These are phyloP conservation scores for Fusarium nygamai DNA, from an alignment of 2,329 filamentous ascomycete species.

Conservation along the genomic window DNA sequence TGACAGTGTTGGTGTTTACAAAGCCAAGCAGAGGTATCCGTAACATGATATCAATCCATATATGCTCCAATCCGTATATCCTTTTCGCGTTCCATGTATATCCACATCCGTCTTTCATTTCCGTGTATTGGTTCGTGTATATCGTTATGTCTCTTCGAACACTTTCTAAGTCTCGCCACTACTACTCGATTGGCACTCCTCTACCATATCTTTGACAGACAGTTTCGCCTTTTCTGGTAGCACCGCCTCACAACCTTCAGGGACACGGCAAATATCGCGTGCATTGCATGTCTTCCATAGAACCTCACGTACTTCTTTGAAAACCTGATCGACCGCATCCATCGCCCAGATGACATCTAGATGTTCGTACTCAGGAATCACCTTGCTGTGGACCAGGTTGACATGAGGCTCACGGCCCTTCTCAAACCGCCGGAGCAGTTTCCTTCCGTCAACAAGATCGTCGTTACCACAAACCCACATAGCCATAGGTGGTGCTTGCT, in stretches of 20 bases:
- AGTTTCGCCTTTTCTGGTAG: conserved; percentile 48
- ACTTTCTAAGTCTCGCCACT: conserved; percentile 22
- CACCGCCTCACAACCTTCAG: conserved; percentile 69
- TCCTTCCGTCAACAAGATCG: conserved; percentile 82
- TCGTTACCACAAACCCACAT: conserved; percentile 89
- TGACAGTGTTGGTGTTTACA: background rate
- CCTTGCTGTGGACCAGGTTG: conserved; percentile 79
- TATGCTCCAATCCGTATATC: background rate
- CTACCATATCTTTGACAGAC: background rate
- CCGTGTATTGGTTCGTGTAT: conserved; percentile 9
- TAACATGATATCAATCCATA: background rate
- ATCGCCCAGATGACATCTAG: conserved; percentile 96
- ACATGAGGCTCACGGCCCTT: conserved; percentile 84
- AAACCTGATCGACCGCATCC: conserved; percentile 85
- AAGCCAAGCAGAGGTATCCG: background rate
- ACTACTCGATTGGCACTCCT: conserved; percentile 41
- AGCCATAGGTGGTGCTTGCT: conserved; percentile 82
- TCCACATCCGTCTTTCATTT: background rate
- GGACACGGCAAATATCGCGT: conserved; percentile 68
- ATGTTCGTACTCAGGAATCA: conserved; percentile 91
- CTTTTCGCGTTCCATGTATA: background rate
- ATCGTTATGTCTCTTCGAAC: conserved; percentile 11
- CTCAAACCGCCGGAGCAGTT: conserved; percentile 78
- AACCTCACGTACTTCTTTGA: conserved; percentile 80
- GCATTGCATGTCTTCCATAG: conserved; percentile 80